Evolutionary conservation across 2,329 filamentous ascomycete species (phyloP).

Genomic region (Sporothrix globosa): DNA sequence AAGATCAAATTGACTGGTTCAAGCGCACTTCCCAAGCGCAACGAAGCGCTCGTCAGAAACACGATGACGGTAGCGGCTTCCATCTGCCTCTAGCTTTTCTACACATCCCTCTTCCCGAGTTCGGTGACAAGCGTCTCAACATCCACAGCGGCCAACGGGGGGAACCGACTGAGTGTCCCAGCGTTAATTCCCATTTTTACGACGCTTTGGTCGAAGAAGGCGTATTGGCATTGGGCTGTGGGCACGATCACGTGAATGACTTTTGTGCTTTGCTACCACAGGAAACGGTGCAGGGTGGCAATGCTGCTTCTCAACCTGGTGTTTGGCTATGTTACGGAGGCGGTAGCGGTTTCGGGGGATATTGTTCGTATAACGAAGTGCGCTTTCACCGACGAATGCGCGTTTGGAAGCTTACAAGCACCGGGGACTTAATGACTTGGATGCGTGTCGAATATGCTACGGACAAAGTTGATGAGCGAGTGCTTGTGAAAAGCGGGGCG

Average conservation of each 20-base stretch:
- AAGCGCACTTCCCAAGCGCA: not conserved
- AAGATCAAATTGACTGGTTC: slow-evolving; percentile 2
- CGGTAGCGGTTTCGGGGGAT: not conserved
- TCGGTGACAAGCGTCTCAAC: not conserved
- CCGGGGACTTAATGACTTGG: not conserved
- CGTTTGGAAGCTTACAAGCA: not conserved
- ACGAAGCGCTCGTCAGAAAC: not conserved
- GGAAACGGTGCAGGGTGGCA: not conserved
- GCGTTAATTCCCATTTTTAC: not conserved
- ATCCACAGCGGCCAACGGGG: not conserved
- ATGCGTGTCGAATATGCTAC: not conserved
- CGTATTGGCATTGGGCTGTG: not conserved
- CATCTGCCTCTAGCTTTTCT: not conserved
- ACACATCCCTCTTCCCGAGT: slow-evolving; percentile 3
- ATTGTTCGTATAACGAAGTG: not conserved
- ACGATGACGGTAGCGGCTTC: not conserved
- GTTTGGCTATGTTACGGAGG: not conserved
- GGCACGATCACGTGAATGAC: slow-evolving; percentile 14
- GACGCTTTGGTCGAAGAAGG: not conserved
- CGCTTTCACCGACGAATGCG: not conserved
- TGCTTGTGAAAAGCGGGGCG: not conserved
- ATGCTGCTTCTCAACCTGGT: not conserved
- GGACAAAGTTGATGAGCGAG: not conserved
- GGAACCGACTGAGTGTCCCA: not conserved
- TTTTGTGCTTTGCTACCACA: not conserved